Base-by-base conservation (phyloP, 176 grass and related monocot species). In the Avena sativa region DNA sequence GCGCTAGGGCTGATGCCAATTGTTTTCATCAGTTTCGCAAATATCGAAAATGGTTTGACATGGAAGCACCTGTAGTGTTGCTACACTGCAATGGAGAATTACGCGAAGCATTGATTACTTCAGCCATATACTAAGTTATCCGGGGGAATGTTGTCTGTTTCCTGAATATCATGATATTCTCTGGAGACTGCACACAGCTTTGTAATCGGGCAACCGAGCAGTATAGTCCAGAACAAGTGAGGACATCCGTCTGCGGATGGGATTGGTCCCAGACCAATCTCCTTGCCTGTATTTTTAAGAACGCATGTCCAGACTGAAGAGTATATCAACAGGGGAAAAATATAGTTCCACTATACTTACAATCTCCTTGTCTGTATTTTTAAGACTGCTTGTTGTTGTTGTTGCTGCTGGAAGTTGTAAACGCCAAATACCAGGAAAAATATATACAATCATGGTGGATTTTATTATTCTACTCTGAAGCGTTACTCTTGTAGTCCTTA, bases 11-110 rank as follows among this genome's bases (percentile, higher is more conserved):
- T 16, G 38, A 74, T 36, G 40, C 59, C 34, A 86, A 53, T 53
- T 36, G 32, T 0, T 12, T 43, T 65, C 52, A 34, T 44, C 43
- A 17, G 40, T 57, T 86, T 66, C 2, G 9, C 52, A 53, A 53
- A 6, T 44, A 56, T 43, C n/a, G 4, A 1, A 76, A 3, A 84
- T 12, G 28, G 25, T 26, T 21, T 12, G 51, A 17, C 9, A 4
- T 26, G 32, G 19, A 40, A 66, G 73, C 48, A 75, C 25, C 57
- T 74, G 52, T 53, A 40, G 56, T 85, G 67, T 81, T 43, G 40
- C 6, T 43, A 43, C 1, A 43, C 40, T 8, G 32, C 32, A 34
- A 34, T 34, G 32, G 32, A 34, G 32, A 34, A 34, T 34, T 34
- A 34, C 32, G 32, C 32, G 32, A 34, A 34, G 32, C 32, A 34